Evolutionary conservation across 768 basidiomycete genomes (phyloP).

Genomic region (Rhodosporidiobolus odoratus): DNA sequence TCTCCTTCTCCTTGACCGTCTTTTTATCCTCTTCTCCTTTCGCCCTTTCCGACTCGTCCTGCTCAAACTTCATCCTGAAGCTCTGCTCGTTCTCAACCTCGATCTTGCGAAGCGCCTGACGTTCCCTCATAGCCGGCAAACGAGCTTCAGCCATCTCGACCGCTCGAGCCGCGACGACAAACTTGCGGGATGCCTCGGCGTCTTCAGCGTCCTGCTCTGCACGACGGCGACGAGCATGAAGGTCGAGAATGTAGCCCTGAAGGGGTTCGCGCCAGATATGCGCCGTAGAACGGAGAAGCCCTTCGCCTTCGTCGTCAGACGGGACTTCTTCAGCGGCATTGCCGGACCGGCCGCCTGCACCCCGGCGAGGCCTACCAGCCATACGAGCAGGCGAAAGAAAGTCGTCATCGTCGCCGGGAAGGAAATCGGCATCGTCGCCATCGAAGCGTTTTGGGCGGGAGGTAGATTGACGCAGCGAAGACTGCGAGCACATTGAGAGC

Average conservation of each 20-base stretch:
- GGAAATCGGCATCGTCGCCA: conserved; percentile 16
- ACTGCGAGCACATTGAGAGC: neutral
- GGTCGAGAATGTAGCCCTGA: conserved; percentile 24
- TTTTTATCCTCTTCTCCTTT: conserved; percentile 8
- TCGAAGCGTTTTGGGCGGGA: conserved; percentile 29
- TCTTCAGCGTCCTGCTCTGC: conserved; percentile 28
- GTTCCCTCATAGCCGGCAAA: conserved; percentile 27
- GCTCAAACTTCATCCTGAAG: conserved; percentile 8
- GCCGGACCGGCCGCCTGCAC: neutral
- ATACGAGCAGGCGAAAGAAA: neutral
- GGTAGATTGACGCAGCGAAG: conserved; percentile 25
- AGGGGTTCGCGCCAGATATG: conserved; percentile 39
- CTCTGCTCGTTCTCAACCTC: conserved; percentile 14
- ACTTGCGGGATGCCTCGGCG: conserved; percentile 29
- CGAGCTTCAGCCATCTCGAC: conserved; percentile 23
- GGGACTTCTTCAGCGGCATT: neutral
- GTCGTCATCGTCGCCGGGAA: conserved; percentile 19
- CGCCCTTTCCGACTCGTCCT: neutral
- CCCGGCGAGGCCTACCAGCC: neutral
- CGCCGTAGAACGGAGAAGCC: conserved; percentile 25
- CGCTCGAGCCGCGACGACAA: conserved; percentile 24
- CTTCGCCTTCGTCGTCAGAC: conserved; percentile 37
- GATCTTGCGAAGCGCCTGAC: conserved; percentile 16
- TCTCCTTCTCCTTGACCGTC: conserved; percentile 15
- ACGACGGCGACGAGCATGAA: conserved; percentile 14